phyloP scores from a whole-genome alignment of 768 basidiomycete genomes.

The Russula lepida region DNA sequence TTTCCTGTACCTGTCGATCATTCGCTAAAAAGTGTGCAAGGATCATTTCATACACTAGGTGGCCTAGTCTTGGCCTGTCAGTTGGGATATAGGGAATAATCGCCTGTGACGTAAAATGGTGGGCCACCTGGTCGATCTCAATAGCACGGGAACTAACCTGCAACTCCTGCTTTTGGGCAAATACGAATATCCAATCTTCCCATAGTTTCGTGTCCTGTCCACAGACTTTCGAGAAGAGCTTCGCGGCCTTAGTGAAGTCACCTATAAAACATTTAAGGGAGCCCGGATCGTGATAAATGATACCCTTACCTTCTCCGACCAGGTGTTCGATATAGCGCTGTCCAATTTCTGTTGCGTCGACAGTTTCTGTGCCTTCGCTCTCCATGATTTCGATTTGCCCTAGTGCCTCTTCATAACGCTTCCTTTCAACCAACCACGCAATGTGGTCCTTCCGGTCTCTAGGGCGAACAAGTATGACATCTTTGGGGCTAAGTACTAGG shows the following conservation, averaged over 20 bases:
- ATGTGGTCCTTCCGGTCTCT: conserved; percentile 88
- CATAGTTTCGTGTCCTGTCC: conserved; percentile 72
- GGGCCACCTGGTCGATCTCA: not conserved
- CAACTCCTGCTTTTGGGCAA: conserved; percentile 72
- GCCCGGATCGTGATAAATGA: not conserved
- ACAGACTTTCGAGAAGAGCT: conserved; percentile 78
- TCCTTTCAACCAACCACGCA: conserved; percentile 81
- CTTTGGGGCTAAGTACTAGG: conserved; percentile 78
- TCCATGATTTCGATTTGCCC: conserved; percentile 54
- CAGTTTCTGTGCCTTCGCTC: conserved; percentile 29
- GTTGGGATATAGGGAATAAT: conserved; percentile 90
- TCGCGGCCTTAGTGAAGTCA: conserved; percentile 71
- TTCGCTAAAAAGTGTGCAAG: conserved; percentile 77
- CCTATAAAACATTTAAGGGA: conserved; percentile 29
- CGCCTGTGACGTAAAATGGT: conserved; percentile 37
- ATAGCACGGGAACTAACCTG: conserved; percentile 41
- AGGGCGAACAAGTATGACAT: conserved; percentile 79
- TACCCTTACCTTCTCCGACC: conserved; percentile 58
- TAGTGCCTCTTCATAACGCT: conserved; percentile 85
- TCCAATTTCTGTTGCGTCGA: conserved; percentile 66
- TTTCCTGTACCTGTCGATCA: conserved; percentile 52
- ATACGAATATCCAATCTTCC: conserved; percentile 93
- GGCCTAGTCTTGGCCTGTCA: conserved; percentile 66
- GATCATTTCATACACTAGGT: conserved; percentile 91
- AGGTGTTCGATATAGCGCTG: conserved; percentile 81